Percentiles rank a stretch among this genome's conserved stretches.
Evolutionary conservation across 129 eudicot genomes (phyloP).

Genomic region (Artemisia argyi): DNA sequence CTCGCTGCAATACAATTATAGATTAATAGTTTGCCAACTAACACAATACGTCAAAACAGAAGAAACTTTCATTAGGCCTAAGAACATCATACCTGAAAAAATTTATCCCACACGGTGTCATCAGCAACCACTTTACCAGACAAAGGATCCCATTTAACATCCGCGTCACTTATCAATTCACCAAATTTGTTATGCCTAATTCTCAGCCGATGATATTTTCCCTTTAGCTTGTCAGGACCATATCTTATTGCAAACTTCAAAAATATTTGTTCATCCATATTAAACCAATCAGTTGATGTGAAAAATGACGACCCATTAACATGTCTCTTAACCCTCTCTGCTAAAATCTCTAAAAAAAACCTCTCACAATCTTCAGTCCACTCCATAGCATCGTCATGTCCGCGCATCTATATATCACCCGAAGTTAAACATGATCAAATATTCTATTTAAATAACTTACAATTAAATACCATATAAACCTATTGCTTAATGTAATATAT

Average conservation of each 20-base stretch:
- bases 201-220: conserved; percentile 1
- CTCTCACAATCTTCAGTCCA: conserved; percentile 19
- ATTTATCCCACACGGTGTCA: not conserved
- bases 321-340: conserved; percentile 3
- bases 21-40: not conserved
- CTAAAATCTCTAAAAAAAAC: not conserved
- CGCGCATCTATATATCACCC: conserved; percentile 1
- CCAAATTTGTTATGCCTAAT: not conserved
- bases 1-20: conserved; percentile 1
- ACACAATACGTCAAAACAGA: not conserved
- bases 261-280: not conserved
- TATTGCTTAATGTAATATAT: too few relatives aligned
- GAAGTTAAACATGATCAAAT: too few relatives aligned
- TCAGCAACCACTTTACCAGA: conserved; percentile 5
- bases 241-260: conserved; percentile 2
- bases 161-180: not conserved
- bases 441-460: too few relatives aligned
- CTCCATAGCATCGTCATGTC: conserved; percentile 7
- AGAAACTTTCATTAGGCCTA: not conserved
- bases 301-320: not conserved
- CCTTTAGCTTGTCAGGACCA: conserved; percentile 2
- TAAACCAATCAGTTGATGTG: not conserved
- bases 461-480: too few relatives aligned
- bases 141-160: conserved; percentile 1
- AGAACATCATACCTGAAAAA: not conserved